Evolutionary conservation across 345 rosid species (phyloP), one percentile per base, ranked within the genome.

Genomic region (Eucalyptus decipiens): DNA sequence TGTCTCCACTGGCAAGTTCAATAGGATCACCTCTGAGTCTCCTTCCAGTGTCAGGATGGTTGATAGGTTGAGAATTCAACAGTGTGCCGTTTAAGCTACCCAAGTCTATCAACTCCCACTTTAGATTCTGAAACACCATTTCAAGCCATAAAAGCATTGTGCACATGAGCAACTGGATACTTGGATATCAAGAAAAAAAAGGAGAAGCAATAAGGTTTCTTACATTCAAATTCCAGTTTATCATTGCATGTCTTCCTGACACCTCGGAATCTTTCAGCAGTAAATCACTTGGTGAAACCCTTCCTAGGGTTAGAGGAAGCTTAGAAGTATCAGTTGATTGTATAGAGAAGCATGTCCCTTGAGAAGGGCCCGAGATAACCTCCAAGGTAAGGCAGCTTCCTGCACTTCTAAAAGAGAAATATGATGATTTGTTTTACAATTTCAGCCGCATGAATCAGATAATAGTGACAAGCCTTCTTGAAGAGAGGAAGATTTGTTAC

Each of bases 71-170:
- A 87, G 96, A 95, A 92, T 98, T 98, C 94, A 97, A 88, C 30
- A 95, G 94, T n/a, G 99, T 98, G 90, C 99, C 99, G 90, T 98
- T 98, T 89, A 98, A 92, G 94, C 99, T 97, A 89, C 99, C 99
- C 97, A 95, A 93, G 93, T 98, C 99, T 67, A 96, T 91, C 90
- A 98, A 94, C 94, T 98, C 99, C 99, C 99, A 98, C 90, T 94
- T 98, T 88, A 92, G 89, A 90, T 93, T 98, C 99, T 98, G 94
- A 93, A 95, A 86, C 83, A 76, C 83, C 47, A 40, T 76, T 76
- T 76, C 28, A 13, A 76, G 83, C 83, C 83, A 76, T 37, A 40
- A 76, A 37, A 37, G 83, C 5, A 76, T 37, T 11, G 7, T 58
- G 88, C 40, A 18, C 80, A 88, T 49, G 85, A 89, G 16, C 87